Base-by-base conservation (phyloP, 805 yeast species). In the Saccharomycopsis capsularis region DNA sequence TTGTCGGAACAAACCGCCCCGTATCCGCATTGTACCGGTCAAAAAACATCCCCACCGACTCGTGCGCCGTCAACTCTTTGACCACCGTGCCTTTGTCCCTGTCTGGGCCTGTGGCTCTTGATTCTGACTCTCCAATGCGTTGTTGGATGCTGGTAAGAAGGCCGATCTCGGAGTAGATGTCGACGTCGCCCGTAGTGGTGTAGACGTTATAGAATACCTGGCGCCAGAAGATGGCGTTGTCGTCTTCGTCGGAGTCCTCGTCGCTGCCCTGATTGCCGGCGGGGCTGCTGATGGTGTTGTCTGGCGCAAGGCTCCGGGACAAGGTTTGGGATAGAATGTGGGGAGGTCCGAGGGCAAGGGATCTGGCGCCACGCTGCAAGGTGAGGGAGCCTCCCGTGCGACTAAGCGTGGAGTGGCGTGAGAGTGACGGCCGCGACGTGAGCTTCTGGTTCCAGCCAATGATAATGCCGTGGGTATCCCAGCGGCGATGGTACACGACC, bases 381-480 rank as follows among this genome's bases (percentile, higher is more conserved):
- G 16, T 15, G n/a, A n/a, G n/a, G n/a, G n/a, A n/a, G n/a, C n/a
- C n/a, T n/a, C n/a, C n/a, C n/a, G n/a, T n/a, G n/a, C n/a, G n/a
- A n/a, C n/a, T n/a, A n/a, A n/a, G n/a, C n/a, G n/a, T n/a, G n/a
- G n/a, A n/a, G n/a, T n/a, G n/a, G n/a, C n/a, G n/a, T n/a, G n/a
- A n/a, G n/a, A n/a, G n/a, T n/a, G n/a, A n/a, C n/a, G n/a, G n/a
- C n/a, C n/a, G n/a, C n/a, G n/a, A n/a, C n/a, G n/a, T n/a, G n/a
- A n/a, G n/a, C n/a, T n/a, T n/a, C n/a, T 29, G 13, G 7, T 38
- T 44, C 36, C 37, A 44, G 13, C 48, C 48, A 21, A 44, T 36
- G 3, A 44, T 21, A 21, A 44, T 29, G 3, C 48, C 48, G 9
- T 37, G 16, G 9, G 3, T 37, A 7, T 36, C 27, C 37, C 42